A percentile compares a stretch with the other conserved stretches of the same genome.
Evolutionary conservation across 2,329 filamentous ascomycete genomes (phyloP).

Genomic region (Botryosphaeria dothidea): DNA sequence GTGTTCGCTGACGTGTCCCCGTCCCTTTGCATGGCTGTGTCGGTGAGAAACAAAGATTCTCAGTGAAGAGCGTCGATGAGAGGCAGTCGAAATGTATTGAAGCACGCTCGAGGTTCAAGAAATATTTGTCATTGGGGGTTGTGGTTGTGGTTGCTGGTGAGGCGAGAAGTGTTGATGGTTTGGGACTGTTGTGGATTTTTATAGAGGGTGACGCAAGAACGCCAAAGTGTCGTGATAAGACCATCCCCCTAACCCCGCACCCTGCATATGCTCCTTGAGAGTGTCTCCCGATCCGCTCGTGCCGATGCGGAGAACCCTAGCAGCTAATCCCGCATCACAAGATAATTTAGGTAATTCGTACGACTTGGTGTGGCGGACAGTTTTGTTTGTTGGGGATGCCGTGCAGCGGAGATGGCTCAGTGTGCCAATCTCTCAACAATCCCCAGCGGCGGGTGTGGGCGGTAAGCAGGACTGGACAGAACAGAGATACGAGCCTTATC

Average conservation of each 20-base stretch:
- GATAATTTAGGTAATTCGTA: not conserved
- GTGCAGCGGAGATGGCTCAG: not conserved
- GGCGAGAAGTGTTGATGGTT: not conserved
- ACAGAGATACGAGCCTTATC: not conserved
- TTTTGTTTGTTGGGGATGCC: conserved; percentile 4
- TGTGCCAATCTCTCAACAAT: not conserved
- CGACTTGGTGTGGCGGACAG: not conserved
- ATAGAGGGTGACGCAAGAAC: not conserved
- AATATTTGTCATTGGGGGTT: too few relatives aligned
- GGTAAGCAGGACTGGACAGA: too few relatives aligned
- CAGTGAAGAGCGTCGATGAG: too few relatives aligned
- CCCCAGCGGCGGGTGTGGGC: not conserved
- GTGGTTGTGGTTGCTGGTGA: not conserved
- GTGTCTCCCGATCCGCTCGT: conserved; percentile 1
- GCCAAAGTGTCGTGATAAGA: not conserved
- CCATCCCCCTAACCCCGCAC: not conserved
- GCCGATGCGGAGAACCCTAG: not conserved
- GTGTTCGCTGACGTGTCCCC: not conserved
- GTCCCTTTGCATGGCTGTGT: not conserved
- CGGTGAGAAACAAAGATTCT: not conserved
- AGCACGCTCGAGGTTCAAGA: too few relatives aligned
- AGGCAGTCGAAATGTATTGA: too few relatives aligned
- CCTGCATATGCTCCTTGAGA: not conserved
- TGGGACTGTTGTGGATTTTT: not conserved
- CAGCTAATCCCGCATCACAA: not conserved